Conservation (phyloP, 805 yeast genomes). For the Saturnispora besseyi region DNA sequence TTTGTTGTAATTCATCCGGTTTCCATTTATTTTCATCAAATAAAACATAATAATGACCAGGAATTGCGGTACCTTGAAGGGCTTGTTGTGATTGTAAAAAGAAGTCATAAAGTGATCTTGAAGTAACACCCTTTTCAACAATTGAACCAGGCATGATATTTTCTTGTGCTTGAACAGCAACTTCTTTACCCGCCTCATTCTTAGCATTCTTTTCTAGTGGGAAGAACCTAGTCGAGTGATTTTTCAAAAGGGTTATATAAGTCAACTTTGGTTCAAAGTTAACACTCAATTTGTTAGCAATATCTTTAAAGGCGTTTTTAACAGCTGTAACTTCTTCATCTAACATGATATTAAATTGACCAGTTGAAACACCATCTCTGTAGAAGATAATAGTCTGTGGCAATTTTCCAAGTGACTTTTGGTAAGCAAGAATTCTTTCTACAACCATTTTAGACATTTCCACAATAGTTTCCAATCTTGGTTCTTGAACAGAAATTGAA, state of each 20-base stretch:
- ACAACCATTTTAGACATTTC: constrained; percentile 21
- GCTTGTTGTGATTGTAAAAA: constrained; percentile 27
- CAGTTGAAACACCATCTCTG: constrained; percentile 29
- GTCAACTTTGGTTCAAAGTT: constrained; percentile 24
- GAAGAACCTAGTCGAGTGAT: constrained; percentile 25
- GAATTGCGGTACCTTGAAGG: constrained; percentile 28
- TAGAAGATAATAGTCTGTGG: constrained; percentile 24
- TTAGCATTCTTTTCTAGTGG: constrained; percentile 23
- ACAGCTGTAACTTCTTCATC: constrained; percentile 24
- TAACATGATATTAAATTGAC: constrained; percentile 24
- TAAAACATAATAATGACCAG: constrained; percentile 27
- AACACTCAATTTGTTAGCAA: constrained; percentile 12
- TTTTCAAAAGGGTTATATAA: constrained; percentile 20
- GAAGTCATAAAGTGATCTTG: constrained; percentile 25
- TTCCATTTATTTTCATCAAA: constrained; percentile 24
- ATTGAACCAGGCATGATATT: constrained; percentile 25
- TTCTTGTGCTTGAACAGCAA: constrained; percentile 19
- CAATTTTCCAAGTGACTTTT: constrained; percentile 16
- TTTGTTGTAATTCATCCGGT: constrained; percentile 22
- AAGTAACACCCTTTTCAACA: constrained; percentile 26
- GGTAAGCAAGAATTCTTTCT: constrained; percentile 18
- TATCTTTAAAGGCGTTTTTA: constrained; percentile 15
- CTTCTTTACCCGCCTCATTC: constrained; percentile 14
- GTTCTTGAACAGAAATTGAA: constrained; percentile 18
- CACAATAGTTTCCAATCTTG: constrained; percentile 18